These are phyloP conservation scores for Yamadazyma dushanensis DNA, from an alignment of 1,139 yeast species.

Conservation along the genomic window DNA sequence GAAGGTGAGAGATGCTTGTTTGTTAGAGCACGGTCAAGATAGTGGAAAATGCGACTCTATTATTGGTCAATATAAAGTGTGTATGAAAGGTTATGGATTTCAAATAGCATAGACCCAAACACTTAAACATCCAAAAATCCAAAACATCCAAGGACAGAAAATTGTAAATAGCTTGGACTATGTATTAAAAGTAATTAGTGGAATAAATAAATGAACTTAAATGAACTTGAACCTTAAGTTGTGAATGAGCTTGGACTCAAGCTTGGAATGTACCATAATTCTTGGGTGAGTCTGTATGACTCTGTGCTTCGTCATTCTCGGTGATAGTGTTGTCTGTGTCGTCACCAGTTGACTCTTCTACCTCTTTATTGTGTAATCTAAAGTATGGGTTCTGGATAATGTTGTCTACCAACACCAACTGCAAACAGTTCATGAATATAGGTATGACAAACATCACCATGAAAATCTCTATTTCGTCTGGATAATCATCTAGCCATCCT, in stretches of 20 bases:
- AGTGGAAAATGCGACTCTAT: constrained; percentile 77
- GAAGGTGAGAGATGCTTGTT: constrained; percentile 81
- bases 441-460: constrained; percentile 86
- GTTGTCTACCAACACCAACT: constrained; percentile 82
- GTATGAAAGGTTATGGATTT: constrained; percentile 94
- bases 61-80: constrained; percentile 69
- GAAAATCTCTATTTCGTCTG: constrained; percentile 74
- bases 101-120: constrained; percentile 22
- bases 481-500: constrained; percentile 79
- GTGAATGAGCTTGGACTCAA: too few species aligned
- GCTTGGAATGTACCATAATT: constrained; percentile 11
- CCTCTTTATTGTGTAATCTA: constrained; percentile 19
- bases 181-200: background rate
- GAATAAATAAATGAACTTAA: background rate
- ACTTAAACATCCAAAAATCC: too few species aligned
- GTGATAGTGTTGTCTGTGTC: background rate
- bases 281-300: constrained; percentile 1
- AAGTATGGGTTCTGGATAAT: constrained; percentile 61
- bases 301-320: background rate
- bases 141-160: too few species aligned
- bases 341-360: background rate
- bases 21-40: constrained; percentile 79
- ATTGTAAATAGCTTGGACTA: background rate
- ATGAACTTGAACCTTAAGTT: too few species aligned
- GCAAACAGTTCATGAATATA: constrained; percentile 78